Percentiles rank a stretch among this genome's conserved stretches.
Evolutionary conservation across 257 asterid genomes (phyloP).

Genomic region (Orobanche coerulescens): DNA sequence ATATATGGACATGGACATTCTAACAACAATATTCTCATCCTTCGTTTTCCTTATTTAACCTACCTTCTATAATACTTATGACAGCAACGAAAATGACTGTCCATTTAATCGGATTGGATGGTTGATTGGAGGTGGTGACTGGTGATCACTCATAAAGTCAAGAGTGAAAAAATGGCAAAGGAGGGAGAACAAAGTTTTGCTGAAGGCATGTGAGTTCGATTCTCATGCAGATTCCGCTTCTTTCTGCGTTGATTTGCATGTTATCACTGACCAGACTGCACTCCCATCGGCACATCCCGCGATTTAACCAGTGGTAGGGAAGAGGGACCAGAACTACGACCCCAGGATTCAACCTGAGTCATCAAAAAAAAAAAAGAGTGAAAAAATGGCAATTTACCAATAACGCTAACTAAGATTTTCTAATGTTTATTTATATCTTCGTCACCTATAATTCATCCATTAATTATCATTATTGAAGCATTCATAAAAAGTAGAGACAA

Average conservation of each 20-base stretch:
- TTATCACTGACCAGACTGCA: no score
- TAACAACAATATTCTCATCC: slow-evolving; percentile 2
- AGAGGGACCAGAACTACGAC: no score
- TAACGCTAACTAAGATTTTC: slow-evolving; percentile 24
- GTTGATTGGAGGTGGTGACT: slow-evolving; percentile 8
- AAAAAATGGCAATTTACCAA: slow-evolving; percentile 31
- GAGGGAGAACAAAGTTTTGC: no score
- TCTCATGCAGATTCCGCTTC: no score
- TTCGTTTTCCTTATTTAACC: background rate
- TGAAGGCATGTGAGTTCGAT: no score
- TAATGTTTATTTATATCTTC: slow-evolving; percentile 20
- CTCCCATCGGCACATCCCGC: no score
- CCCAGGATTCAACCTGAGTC: no score
- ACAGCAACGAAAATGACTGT: slow-evolving; percentile 25
- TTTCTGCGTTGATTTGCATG: no score
- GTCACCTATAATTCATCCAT: slow-evolving; percentile 28
- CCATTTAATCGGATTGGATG: slow-evolving; percentile 19
- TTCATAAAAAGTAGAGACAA: slow-evolving; percentile 24
- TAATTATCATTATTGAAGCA: slow-evolving; percentile 26
- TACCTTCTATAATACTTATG: slow-evolving; percentile 7
- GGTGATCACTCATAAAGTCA: slow-evolving; percentile 26
- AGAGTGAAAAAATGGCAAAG: no score
- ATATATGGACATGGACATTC: no score
- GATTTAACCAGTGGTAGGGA: no score
- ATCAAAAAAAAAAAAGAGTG: no score